Conservation (phyloP, 2,329 filamentous ascomycete genomes). For the Pestalotiopsis sp. region DNA sequence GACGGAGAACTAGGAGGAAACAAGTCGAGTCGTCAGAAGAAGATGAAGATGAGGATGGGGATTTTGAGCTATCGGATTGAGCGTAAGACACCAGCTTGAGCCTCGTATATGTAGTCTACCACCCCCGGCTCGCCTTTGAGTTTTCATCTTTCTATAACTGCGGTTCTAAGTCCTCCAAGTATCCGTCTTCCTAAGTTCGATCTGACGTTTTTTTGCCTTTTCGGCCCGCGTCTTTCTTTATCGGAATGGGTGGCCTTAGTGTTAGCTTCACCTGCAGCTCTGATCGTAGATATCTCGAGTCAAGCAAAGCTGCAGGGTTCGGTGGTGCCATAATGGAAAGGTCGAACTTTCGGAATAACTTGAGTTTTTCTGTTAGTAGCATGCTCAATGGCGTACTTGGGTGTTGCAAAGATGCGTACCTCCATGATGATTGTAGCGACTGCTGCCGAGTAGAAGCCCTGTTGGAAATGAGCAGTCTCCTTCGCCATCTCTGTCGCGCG, state of each 20-base stretch:
- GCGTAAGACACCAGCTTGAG: not conserved
- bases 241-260: not conserved
- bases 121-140: not conserved
- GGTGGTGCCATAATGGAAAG: constrained; percentile 22
- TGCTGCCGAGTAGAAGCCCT: constrained; percentile 44
- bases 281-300: not conserved
- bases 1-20: constrained; percentile 27
- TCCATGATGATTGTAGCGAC: constrained; percentile 27
- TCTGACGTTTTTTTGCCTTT: not conserved
- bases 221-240: not conserved
- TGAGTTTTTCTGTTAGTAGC: not conserved
- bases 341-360: constrained; percentile 19
- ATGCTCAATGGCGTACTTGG: not conserved
- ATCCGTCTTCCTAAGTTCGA: no score
- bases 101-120: not conserved
- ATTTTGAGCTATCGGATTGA: constrained; percentile 4
- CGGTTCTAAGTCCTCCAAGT: not conserved
- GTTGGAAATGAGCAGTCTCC: constrained; percentile 30
- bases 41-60: constrained; percentile 22
- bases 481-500: constrained; percentile 31
- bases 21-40: constrained; percentile 24
- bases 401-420: not conserved
- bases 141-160: not conserved
- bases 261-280: not conserved
- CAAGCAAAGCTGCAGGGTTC: not conserved